These are phyloP conservation scores for Boeremia lycopersici DNA, from an alignment of 2,329 filamentous ascomycete genomes.

Conservation along the genomic window DNA sequence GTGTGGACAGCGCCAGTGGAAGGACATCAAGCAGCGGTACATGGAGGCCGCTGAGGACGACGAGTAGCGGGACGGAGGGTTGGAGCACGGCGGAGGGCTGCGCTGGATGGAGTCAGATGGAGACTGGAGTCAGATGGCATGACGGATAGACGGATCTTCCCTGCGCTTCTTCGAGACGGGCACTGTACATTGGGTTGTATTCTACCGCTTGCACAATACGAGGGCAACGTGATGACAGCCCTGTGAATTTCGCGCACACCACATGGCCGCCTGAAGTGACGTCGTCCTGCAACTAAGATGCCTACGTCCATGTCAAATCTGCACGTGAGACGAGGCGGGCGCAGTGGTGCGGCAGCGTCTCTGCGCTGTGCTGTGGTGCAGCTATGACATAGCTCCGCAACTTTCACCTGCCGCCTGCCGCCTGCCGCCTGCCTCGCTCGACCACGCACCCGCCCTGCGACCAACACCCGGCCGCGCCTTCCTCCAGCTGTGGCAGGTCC, in stretches of 20 bases:
- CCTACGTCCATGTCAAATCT: too few relatives aligned
- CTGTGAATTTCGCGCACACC: too few relatives aligned
- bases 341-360: too few relatives aligned
- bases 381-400: conserved; percentile 15
- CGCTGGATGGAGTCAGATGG: conserved; percentile 8
- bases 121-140: conserved; percentile 12
- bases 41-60: conserved; percentile 72
- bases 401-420: conserved; percentile 14
- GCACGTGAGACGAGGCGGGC: too few relatives aligned
- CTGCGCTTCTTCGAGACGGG: conserved; percentile 24
- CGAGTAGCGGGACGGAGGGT: conserved; percentile 35
- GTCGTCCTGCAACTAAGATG: too few relatives aligned
- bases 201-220: conserved; percentile 39
- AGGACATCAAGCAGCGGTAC: conserved; percentile 95
- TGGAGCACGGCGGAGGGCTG: not conserved
- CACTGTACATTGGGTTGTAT: conserved; percentile 46
- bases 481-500: conserved; percentile 24
- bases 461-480: conserved; percentile 1
- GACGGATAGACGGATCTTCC: conserved; percentile 26
- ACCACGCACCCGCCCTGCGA: not conserved
- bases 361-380: not conserved
- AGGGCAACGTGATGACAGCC: conserved; percentile 19
- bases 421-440: conserved; percentile 7
- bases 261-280: too few relatives aligned
- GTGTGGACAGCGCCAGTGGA: conserved; percentile 87